Conservation (phyloP, 78 protist genomes). For the Dictyostelium capitatum region DNA sequence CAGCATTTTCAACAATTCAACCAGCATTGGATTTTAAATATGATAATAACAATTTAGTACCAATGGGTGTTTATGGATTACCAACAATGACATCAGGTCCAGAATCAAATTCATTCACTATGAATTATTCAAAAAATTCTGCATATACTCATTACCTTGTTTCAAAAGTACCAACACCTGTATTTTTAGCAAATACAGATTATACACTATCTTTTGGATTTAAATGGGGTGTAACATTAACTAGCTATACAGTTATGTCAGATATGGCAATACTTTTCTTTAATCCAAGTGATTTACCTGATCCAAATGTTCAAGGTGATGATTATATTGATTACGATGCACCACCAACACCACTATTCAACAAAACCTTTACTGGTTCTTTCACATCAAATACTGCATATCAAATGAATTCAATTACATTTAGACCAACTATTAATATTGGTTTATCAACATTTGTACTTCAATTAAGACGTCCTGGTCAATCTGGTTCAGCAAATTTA, state of each 20-base stretch:
- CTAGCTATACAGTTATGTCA: not conserved
- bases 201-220: constrained; percentile 27
- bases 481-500: not conserved
- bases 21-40: not conserved
- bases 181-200: not conserved
- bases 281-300: not conserved
- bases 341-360: not conserved
- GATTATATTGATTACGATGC: not conserved
- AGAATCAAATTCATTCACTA: constrained; percentile 14
- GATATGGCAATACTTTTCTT: not conserved
- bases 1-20: not conserved
- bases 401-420: not conserved
- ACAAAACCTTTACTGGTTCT: not conserved
- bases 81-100: constrained; percentile 1
- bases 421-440: not conserved
- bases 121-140: not conserved
- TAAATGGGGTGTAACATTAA: not conserved
- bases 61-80: constrained; percentile 24
- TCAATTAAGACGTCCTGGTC: not conserved
- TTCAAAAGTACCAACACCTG: constrained; percentile 25
- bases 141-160: constrained; percentile 19
- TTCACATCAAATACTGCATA: constrained; percentile 1
- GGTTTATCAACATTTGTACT: not conserved
- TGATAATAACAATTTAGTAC: not conserved
- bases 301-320: not conserved